Evolutionary conservation across 805 yeast species (phyloP).

Genomic region (Groenewaldozyma salmanticensis): DNA sequence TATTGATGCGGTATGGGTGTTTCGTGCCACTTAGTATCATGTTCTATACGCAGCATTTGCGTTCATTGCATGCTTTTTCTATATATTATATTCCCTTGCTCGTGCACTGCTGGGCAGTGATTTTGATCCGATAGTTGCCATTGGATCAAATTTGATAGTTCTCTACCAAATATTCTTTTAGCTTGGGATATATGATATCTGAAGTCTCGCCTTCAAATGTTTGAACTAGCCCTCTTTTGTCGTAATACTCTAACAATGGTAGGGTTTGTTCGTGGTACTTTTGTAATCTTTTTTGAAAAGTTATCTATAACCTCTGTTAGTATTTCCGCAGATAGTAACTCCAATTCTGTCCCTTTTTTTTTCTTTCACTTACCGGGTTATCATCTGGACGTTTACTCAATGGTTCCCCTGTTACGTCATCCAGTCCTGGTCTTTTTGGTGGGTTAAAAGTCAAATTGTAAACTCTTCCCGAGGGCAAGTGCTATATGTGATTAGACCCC

Average conservation of each 20-base stretch:
- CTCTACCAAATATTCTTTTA: slow-evolving; percentile 29
- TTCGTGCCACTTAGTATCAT: too few species aligned
- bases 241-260: slow-evolving; percentile 61
- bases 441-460: slow-evolving; percentile 84
- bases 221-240: slow-evolving; percentile 38
- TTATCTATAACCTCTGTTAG: slow-evolving; percentile 28
- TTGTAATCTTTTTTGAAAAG: slow-evolving; percentile 57
- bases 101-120: too few species aligned
- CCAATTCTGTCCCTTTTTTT: too few species aligned
- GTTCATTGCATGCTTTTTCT: too few species aligned
- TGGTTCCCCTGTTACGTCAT: slow-evolving; percentile 86
- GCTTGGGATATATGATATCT: slow-evolving; percentile 72
- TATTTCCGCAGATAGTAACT: neutral
- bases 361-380: slow-evolving; percentile 34
- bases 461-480: slow-evolving; percentile 73
- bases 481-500: slow-evolving; percentile 25
- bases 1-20: too few species aligned
- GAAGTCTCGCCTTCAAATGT: slow-evolving; percentile 70
- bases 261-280: slow-evolving; percentile 47
- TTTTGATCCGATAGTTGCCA: too few species aligned
- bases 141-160: too few species aligned
- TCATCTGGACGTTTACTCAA: slow-evolving; percentile 76
- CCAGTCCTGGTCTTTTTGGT: slow-evolving; percentile 70
- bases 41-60: too few species aligned
- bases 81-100: too few species aligned